phyloP scores from a whole-genome alignment of 2,329 filamentous ascomycete genomes.

The Colletotrichum gloeosporioides region DNA sequence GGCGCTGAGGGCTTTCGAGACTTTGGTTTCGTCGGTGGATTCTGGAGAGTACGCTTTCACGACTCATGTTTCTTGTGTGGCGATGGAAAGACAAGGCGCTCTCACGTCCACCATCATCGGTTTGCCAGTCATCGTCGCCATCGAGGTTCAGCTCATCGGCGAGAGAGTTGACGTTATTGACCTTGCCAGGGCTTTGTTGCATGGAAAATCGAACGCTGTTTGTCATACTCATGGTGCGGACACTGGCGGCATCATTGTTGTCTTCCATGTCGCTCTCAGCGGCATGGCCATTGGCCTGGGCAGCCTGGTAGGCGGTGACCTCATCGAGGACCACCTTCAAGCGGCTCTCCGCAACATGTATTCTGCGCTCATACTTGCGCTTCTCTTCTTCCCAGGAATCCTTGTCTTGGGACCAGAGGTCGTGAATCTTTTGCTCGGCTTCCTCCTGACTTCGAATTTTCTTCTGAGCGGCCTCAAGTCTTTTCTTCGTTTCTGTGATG shows the following conservation, averaged over 20 bases:
- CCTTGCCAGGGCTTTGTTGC: conserved; percentile 59
- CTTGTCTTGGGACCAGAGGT: conserved; percentile 84
- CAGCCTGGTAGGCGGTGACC: conserved; percentile 72
- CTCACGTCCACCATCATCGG: conserved; percentile 73
- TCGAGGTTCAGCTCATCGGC: conserved; percentile 92
- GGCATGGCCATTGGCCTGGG: conserved; percentile 46
- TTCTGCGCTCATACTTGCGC: conserved; percentile 79
- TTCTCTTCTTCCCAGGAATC: conserved; percentile 85
- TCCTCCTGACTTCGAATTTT: conserved; percentile 82
- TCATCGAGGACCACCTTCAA: conserved; percentile 87
- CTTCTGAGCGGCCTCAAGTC: conserved; percentile 80
- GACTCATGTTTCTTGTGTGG: conserved; percentile 61
- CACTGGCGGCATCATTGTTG: conserved; percentile 74
- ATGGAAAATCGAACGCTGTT: conserved; percentile 77
- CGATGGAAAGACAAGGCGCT: conserved; percentile 59
- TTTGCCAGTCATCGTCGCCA: conserved; percentile 75
- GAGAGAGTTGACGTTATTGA: conserved; percentile 72
- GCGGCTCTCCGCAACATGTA: conserved; percentile 89
- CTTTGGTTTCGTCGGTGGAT: conserved; percentile 63
- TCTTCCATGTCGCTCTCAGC: conserved; percentile 67
- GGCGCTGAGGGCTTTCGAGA: conserved; percentile 60
- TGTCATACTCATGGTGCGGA: conserved; percentile 76
- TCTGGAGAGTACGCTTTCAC: conserved; percentile 58
- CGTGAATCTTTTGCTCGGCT: conserved; percentile 78
- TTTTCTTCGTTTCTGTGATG: conserved; percentile 73